Conservation (phyloP, 129 eudicot species). For the Gnaphalium uliginosum region DNA sequence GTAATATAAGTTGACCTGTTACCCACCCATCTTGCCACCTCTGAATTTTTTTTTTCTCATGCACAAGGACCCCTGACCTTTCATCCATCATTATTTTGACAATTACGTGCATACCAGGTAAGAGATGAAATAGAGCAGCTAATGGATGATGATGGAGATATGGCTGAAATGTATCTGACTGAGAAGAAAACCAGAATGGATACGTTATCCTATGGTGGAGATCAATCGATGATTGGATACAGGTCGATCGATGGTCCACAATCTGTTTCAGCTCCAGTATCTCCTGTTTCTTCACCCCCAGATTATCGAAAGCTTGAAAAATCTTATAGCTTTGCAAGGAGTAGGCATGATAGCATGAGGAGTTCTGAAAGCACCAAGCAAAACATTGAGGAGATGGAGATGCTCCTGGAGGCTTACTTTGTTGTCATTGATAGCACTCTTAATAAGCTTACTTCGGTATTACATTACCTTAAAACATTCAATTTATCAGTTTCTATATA, state of each 20-base stretch:
- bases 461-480: background rate
- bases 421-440: slow-evolving; percentile 92
- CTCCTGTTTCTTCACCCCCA: slow-evolving; percentile 90
- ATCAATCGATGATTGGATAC: slow-evolving; percentile 66
- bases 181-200: slow-evolving; percentile 56
- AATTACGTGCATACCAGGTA: slow-evolving; percentile 54
- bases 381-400: slow-evolving; percentile 79
- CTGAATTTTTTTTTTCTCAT: background rate
- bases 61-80: background rate
- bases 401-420: slow-evolving; percentile 96
- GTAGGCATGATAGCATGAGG: slow-evolving; percentile 78
- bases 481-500: background rate
- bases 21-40: background rate
- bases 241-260: slow-evolving; percentile 58
- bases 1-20: background rate
- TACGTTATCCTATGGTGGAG: slow-evolving; percentile 52
- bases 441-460: slow-evolving; percentile 90
- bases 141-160: slow-evolving; percentile 99
- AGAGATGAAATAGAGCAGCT: slow-evolving; percentile 99
- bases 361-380: slow-evolving; percentile 73
- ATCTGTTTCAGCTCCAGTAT: slow-evolving; percentile 81
- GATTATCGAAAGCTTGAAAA: slow-evolving; percentile 69
- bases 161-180: slow-evolving; percentile 99
- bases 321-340: slow-evolving; percentile 70
- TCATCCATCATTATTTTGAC: slow-evolving; percentile 3